Conservation (phyloP, 257 asterid genomes). For the Phtheirospermum japonicum region DNA sequence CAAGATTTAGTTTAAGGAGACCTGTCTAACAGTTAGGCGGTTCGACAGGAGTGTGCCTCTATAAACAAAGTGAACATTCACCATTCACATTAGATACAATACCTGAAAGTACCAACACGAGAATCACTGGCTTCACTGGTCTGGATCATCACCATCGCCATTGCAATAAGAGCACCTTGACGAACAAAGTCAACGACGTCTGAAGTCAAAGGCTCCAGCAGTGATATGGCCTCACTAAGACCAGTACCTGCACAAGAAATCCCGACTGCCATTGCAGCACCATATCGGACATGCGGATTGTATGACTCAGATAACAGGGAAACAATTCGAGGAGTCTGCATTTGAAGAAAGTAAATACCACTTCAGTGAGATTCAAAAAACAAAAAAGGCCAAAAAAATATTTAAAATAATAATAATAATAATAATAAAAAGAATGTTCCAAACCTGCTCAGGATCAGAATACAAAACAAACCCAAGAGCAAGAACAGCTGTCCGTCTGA, state of each 20-base stretch:
- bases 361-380: not conserved
- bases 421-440: too few species aligned
- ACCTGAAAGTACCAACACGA: constrained; percentile 97
- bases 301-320: constrained; percentile 90
- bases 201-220: constrained; percentile 92
- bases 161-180: constrained; percentile 97
- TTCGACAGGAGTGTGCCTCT: too few species aligned
- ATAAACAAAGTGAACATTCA: not conserved
- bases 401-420: too few species aligned
- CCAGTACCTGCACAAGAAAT: constrained; percentile 99
- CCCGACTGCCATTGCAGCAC: constrained; percentile 98
- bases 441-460: constrained; percentile 87
- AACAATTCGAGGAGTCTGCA: constrained; percentile 91
- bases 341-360: constrained; percentile 23
- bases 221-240: constrained; percentile 88
- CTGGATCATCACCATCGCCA: constrained; percentile 99
- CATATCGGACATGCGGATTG: constrained; percentile 98
- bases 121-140: constrained; percentile 92
- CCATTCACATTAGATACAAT: constrained; percentile 17
- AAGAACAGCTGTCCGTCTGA: constrained; percentile 93
- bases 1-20: too few species aligned
- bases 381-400: not conserved
- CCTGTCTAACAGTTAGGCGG: too few species aligned
- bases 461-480: constrained; percentile 95
- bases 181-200: constrained; percentile 98